Evolutionary conservation across 73 alveolate species (phyloP).

Genomic region (Tetrahymena borealis): DNA sequence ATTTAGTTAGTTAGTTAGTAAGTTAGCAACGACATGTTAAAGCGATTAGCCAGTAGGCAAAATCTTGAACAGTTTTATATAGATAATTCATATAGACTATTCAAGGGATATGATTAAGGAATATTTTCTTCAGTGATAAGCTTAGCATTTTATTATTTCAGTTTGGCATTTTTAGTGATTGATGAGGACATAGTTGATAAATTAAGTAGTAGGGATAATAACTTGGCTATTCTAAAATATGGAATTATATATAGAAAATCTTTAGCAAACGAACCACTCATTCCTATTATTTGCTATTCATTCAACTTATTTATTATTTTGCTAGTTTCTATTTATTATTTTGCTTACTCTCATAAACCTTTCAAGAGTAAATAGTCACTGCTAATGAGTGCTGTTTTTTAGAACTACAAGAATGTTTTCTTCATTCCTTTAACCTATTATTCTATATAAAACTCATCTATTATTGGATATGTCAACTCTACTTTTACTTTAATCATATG

Average conservation of each 20-base stretch:
- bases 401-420: not conserved
- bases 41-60: not conserved
- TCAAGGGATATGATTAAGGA: not conserved
- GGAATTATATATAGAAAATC: not conserved
- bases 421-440: not conserved
- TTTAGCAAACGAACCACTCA: not conserved
- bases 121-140: not conserved
- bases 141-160: not conserved
- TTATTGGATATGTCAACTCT: not conserved
- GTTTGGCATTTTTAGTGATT: not conserved
- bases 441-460: not conserved
- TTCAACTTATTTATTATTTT: not conserved
- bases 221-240: not conserved
- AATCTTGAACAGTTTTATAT: not conserved
- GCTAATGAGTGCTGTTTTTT: not conserved
- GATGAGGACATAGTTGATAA: not conserved
- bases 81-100: not conserved
- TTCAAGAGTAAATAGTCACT: not conserved
- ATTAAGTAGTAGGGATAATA: not conserved
- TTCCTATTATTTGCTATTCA: not conserved
- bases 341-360: not conserved
- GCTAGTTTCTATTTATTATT: not conserved
- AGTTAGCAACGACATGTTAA: not conserved
- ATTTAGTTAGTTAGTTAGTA: not conserved
- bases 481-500: not conserved